Base-by-base conservation (phyloP, 1,139 yeast species). In the Magnusiomyces tetraspermus region DNA sequence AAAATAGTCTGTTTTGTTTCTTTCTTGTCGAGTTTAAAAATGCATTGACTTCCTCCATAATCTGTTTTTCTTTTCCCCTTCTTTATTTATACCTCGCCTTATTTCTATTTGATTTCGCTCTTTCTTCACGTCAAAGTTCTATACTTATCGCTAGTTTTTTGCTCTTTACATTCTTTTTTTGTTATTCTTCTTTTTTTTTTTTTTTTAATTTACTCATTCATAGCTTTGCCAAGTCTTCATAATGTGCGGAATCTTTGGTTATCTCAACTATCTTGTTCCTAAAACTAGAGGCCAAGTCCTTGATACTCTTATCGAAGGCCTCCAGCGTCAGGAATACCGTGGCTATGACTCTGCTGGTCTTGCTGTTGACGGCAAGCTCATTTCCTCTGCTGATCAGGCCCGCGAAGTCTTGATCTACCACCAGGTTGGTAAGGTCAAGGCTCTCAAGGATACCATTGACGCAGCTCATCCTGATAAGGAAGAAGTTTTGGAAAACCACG, bases 271-370 rank as follows among this genome's bases (percentile, higher is more conserved):
- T 71, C 79, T 92, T 67, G 96, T 88, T 58, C 96, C 90, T 63
- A 86, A 83, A 69, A 76, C 90, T 52, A 79, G 97, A 72, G 97
- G 96, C 50, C 96, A 90, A 65, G 89, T 94, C 70, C 76, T 92
- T 59, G 88, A 85, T 68, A 87, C 87, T 57, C 79, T 92, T 61
- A 77, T 90, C 53, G 96, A 89, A 66, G 98, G 98, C 57, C 80
- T 94, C 56, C 89, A 85, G 67, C 81, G 95, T 65, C 79, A 92
- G 65, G 99, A 94, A 71, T 94, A 94, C 73, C 83, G 99, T 72
- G 99, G 99, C 49, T 94, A 94, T 65, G 99, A 94, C 71, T 90
- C 97, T 22, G 86, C 97, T 37, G 98, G 98, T 67, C 76, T 94
- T 59, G 97, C 97, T 58, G 79, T 94, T 60, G 97, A 90, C 69